phyloP scores from a whole-genome alignment of 805 yeast genomes.

The Tetrapisispora namnaoensis region DNA sequence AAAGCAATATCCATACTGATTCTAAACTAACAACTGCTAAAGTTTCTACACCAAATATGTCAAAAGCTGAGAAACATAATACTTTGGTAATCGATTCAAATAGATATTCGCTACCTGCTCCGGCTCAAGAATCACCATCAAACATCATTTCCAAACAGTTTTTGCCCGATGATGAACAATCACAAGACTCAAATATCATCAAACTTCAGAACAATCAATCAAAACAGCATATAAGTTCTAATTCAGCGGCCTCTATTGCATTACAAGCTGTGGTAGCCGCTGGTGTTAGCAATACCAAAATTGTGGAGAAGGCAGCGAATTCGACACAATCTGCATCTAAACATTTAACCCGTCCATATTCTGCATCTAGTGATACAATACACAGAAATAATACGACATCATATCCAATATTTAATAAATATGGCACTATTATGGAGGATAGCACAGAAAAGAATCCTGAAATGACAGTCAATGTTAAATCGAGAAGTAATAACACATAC shows the following conservation, averaged over 20 bases:
- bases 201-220: conserved; percentile 12
- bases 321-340: not conserved
- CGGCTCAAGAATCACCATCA: conserved; percentile 61
- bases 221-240: conserved; percentile 30
- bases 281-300: conserved; percentile 25
- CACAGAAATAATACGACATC: not conserved
- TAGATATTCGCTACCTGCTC: conserved; percentile 42
- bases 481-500: conserved; percentile 2
- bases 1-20: not conserved
- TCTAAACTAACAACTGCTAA: not conserved
- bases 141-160: conserved; percentile 44
- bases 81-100: conserved; percentile 28
- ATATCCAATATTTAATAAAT: not conserved
- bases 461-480: not conserved
- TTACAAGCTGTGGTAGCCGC: conserved; percentile 68
- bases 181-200: not conserved
- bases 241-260: conserved; percentile 53
- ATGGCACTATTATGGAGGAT: not conserved
- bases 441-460: not conserved
- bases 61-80: conserved; percentile 26
- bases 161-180: conserved; percentile 22
- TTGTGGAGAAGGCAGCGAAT: not conserved
- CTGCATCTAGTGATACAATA: not conserved
- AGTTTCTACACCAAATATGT: not conserved
- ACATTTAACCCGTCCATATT: not conserved